Conservation (phyloP, 23 red algal species). For the Gracilaria gracilis region DNA sequence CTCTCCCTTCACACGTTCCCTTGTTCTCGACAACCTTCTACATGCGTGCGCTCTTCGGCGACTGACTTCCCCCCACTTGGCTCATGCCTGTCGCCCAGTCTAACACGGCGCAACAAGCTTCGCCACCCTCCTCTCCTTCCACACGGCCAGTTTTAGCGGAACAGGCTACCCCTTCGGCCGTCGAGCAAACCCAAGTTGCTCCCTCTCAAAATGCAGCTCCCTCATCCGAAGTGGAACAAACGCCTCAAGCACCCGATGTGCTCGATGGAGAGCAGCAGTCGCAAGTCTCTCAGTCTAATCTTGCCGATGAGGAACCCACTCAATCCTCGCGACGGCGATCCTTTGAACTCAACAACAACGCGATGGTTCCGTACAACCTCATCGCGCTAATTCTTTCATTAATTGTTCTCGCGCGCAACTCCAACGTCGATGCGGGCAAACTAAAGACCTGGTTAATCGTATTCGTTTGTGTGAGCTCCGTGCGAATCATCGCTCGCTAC, state of each 20-base stretch:
- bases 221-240: background rate
- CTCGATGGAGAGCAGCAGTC: background rate
- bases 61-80: background rate
- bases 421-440: background rate
- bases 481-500: background rate
- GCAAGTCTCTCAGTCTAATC: background rate
- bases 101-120: background rate
- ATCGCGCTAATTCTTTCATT: slow-evolving; percentile 1
- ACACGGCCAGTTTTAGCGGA: background rate
- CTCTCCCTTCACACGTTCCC: background rate
- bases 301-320: background rate
- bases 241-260: background rate
- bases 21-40: background rate
- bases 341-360: background rate
- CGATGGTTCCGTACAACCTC: slow-evolving; percentile 14
- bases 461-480: slow-evolving; percentile 13
- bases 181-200: background rate
- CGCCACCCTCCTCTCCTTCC: background rate
- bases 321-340: background rate
- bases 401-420: background rate
- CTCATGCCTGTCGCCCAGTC: slow-evolving; percentile 10
- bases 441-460: slow-evolving; percentile 53
- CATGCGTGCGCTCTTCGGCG: slow-evolving; percentile 15
- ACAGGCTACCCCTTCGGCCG: background rate
- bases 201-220: background rate